Percentiles rank a stretch among this genome's conserved stretches.
Evolutionary conservation across 441 rosid species (phyloP).

Genomic region (Capsella rubella): DNA sequence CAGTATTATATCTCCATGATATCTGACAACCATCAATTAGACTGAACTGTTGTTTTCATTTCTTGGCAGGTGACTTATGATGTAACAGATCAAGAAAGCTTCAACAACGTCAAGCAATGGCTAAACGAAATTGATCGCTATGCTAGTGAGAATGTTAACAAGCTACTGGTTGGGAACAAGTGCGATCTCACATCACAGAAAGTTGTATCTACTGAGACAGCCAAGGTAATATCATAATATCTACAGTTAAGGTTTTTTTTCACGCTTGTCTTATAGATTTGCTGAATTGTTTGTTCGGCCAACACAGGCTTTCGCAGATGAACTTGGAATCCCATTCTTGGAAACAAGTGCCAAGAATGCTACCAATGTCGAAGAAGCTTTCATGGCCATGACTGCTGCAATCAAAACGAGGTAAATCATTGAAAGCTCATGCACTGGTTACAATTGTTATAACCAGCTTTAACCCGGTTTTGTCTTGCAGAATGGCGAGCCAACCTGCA

Average conservation of each 20-base stretch:
- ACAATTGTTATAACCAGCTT: not conserved
- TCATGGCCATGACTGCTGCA: conserved; percentile 77
- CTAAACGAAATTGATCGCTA: conserved; percentile 85
- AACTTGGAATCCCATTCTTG: conserved; percentile 72
- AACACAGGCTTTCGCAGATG: conserved; percentile 72
- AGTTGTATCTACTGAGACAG: conserved; percentile 89
- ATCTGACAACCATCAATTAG: conserved; percentile 2
- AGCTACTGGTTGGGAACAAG: conserved; percentile 87
- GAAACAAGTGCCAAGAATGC: conserved; percentile 79
- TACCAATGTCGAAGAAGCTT: conserved; percentile 73
- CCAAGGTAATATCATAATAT: conserved; percentile 55
- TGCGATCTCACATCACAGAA: conserved; percentile 76
- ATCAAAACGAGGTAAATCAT: conserved; percentile 61
- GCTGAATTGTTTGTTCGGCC: conserved; percentile 8
- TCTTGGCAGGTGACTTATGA: conserved; percentile 57
- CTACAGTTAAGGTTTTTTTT: conserved; percentile 4
- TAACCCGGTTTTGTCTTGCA: conserved; percentile 31
- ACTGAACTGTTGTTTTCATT: not conserved
- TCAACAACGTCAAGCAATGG: conserved; percentile 96
- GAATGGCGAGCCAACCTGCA: conserved; percentile 97
- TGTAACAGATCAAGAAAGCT: conserved; percentile 74
- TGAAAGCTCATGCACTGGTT: not conserved
- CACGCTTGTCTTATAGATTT: not conserved
- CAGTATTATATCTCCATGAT: not conserved
- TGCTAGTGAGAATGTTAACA: conserved; percentile 87